These are phyloP conservation scores for Komagataella kurtzmanii DNA, from an alignment of 805 yeast species.

Conservation along the genomic window DNA sequence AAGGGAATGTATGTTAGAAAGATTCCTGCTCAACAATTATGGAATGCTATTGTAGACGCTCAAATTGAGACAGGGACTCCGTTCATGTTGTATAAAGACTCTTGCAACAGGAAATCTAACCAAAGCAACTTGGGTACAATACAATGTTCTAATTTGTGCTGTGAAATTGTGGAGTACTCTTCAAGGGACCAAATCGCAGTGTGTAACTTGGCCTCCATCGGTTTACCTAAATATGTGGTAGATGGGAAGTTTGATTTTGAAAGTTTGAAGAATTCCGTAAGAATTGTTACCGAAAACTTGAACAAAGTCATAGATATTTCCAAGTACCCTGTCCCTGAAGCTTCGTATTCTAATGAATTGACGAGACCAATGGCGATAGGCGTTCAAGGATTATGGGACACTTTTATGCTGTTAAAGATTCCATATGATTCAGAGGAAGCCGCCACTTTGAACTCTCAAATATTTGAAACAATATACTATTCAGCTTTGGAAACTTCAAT, in stretches of 20 bases:
- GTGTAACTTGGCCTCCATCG: conserved; percentile 86
- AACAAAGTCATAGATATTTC: conserved; percentile 78
- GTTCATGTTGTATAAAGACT: conserved; percentile 85
- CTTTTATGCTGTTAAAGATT: conserved; percentile 63
- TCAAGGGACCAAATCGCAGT: conserved; percentile 91
- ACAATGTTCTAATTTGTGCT: conserved; percentile 87
- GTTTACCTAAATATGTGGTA: conserved; percentile 67
- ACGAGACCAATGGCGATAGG: conserved; percentile 95
- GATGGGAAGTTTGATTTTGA: conserved; percentile 52
- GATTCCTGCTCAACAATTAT: conserved; percentile 77
- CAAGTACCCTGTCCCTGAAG: conserved; percentile 70
- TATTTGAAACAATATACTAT: conserved; percentile 92
- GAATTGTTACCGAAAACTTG: conserved; percentile 67
- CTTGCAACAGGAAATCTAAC: conserved; percentile 77
- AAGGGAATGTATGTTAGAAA: conserved; percentile 53
- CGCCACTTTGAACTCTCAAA: conserved; percentile 59
- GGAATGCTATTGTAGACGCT: conserved; percentile 82
- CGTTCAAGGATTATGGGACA: conserved; percentile 94
- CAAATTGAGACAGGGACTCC: conserved; percentile 97
- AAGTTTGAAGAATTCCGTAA: conserved; percentile 61
- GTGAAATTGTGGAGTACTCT: conserved; percentile 89
- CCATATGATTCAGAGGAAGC: conserved; percentile 85
- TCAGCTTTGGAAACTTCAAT: conserved; percentile 81
- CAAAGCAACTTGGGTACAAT: conserved; percentile 88
- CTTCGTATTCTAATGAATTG: conserved; percentile 61